phyloP scores from a whole-genome alignment of 2,329 filamentous ascomycete genomes.

The Phialophora chinensis region DNA sequence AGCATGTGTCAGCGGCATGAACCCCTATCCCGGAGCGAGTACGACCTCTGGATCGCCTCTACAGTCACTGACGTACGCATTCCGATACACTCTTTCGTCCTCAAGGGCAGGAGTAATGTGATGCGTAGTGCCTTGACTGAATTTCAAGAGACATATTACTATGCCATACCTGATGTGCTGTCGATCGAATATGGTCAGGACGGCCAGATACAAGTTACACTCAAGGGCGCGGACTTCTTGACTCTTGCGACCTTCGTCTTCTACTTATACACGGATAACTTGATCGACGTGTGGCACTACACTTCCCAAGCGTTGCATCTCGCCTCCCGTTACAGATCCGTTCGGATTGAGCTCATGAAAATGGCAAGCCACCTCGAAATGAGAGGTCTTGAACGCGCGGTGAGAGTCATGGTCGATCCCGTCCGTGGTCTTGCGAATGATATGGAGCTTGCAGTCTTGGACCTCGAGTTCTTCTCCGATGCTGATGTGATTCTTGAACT shows the following conservation, averaged over 20 bases:
- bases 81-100: slow-evolving; percentile 81
- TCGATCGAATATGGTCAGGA: slow-evolving; percentile 60
- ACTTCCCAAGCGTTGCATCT: slow-evolving; percentile 68
- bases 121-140: slow-evolving; percentile 68
- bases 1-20: slow-evolving; percentile 41
- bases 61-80: slow-evolving; percentile 72
- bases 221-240: slow-evolving; percentile 75
- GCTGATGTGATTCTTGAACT: slow-evolving; percentile 81
- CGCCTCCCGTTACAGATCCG: slow-evolving; percentile 76
- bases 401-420: slow-evolving; percentile 73
- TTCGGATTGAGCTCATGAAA: slow-evolving; percentile 86
- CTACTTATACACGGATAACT: slow-evolving; percentile 78
- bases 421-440: slow-evolving; percentile 70
- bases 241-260: slow-evolving; percentile 79
- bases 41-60: slow-evolving; percentile 56
- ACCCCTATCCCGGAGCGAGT: slow-evolving; percentile 38
- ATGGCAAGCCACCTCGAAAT: slow-evolving; percentile 75
- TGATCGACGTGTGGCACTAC: slow-evolving; percentile 87
- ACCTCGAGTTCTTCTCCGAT: slow-evolving; percentile 75
- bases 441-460: slow-evolving; percentile 70
- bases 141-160: slow-evolving; percentile 61
- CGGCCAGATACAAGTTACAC: slow-evolving; percentile 64
- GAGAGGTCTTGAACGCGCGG: slow-evolving; percentile 73
- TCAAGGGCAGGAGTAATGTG: slow-evolving; percentile 74
- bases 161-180: slow-evolving; percentile 66